Evolutionary conservation across 306 rosid species (phyloP), one percentile per base, ranked within the genome.

Genomic region (Cicer cuneatum): DNA sequence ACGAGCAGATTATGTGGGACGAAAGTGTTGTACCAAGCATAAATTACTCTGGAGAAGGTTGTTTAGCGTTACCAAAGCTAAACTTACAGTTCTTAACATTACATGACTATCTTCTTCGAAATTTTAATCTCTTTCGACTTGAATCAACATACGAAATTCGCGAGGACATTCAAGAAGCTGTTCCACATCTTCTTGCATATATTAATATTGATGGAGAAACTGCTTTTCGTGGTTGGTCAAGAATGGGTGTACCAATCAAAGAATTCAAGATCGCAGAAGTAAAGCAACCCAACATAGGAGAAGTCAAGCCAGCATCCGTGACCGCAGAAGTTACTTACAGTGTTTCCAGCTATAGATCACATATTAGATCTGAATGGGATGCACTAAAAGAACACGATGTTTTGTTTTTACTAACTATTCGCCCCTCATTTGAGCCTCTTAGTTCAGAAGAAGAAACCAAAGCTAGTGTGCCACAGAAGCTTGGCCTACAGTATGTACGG

Each of bases 81-180:
- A 94, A 94, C 84, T 76, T 94, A 72, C 97, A 92, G 81, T 94
- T 94, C 76, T 85, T 94, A 83, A 94, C 97, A n/a, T 93, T 94
- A 64, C 99, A 94, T 83, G 99, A 94, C 81, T 94, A 94, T 89
- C 97, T 94, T 54, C 84, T 94, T 37, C 80, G 96, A 82, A 94
- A 94, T 83, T 94, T 94, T 74, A 90, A 94, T 85, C 96, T 94
- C 83, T 94, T 94, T 78, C 92, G 97, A 61, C 96, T 94, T 51
- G 99, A 94, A 82, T 94, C 99, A 78, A 94, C 99, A 51, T 94
- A 92, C 66, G 99, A 94, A 85, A 94, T 94, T 72, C 99, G 99
- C 16, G 97, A 94, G 83, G 99, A 94, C 83, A 90, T 94, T 84
- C 97, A 94, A 80, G 96, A 88, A 84, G 99, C 96, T 45, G 84